Percentiles rank a stretch among this genome's conserved stretches.
phyloP scores from a whole-genome alignment of 441 rosid genomes.

The Brassica balearica region DNA sequence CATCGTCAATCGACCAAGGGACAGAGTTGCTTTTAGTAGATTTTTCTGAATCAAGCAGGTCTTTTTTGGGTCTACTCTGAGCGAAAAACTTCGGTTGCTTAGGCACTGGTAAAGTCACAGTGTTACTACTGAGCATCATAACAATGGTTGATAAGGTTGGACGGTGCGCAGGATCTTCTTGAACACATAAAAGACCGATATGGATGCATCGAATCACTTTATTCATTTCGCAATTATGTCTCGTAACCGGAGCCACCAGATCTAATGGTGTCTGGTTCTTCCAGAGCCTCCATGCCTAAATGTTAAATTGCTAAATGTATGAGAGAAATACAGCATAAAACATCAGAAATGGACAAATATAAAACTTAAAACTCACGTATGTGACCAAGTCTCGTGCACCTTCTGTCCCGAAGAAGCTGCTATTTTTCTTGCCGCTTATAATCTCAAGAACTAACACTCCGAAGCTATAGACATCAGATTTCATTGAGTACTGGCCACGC shows the following conservation, averaged over 20 bases:
- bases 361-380: slow-evolving; percentile 34
- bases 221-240: background rate
- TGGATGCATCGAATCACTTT: slow-evolving; percentile 48
- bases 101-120: slow-evolving; percentile 26
- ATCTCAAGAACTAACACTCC: slow-evolving; percentile 25
- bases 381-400: slow-evolving; percentile 40
- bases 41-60: background rate
- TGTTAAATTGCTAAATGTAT: background rate
- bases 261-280: slow-evolving; percentile 11
- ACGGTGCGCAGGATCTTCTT: slow-evolving; percentile 40
- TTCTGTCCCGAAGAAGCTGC: background rate
- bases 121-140: slow-evolving; percentile 12
- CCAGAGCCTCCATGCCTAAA: slow-evolving; percentile 31
- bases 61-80: background rate
- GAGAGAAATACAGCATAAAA: background rate
- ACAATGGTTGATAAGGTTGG: slow-evolving; percentile 29
- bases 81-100: background rate
- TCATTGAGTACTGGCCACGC: slow-evolving; percentile 5
- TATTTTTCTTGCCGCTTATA: slow-evolving; percentile 11
- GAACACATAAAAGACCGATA: slow-evolving; percentile 47
- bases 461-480: slow-evolving; percentile 21
- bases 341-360: background rate
- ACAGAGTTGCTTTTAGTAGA: background rate
- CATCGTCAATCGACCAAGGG: background rate
- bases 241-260: slow-evolving; percentile 30